A percentile compares a stretch with the other conserved stretches of the same genome.
phyloP scores from a whole-genome alignment of 345 rosid genomes.

The Theobroma cacao region DNA sequence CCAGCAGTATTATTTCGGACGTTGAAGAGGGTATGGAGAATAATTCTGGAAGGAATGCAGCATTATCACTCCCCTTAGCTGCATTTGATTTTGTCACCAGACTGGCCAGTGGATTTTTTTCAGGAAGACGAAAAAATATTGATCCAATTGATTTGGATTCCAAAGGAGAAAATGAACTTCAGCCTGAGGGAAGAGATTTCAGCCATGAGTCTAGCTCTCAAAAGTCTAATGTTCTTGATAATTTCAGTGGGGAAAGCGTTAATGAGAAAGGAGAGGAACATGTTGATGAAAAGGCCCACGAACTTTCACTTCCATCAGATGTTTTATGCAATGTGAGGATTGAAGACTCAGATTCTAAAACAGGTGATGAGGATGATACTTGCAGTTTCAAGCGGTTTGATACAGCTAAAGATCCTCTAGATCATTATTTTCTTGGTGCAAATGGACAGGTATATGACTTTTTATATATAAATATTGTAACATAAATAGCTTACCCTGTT shows the following conservation, averaged over 20 bases:
- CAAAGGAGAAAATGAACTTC: slow-evolving; percentile 41
- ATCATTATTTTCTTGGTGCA: slow-evolving; percentile 74
- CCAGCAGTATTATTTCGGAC: slow-evolving; percentile 36
- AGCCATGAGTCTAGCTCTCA: slow-evolving; percentile 43
- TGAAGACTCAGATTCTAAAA: slow-evolving; percentile 34
- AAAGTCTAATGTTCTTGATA: slow-evolving; percentile 36
- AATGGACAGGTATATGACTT: slow-evolving; percentile 56
- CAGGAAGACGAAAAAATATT: slow-evolving; percentile 56
- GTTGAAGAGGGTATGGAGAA: slow-evolving; percentile 37
- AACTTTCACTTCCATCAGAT: slow-evolving; percentile 35
- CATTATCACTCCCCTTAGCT: slow-evolving; percentile 80
- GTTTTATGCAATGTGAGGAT: slow-evolving; percentile 27
- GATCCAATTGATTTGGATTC: slow-evolving; percentile 46
- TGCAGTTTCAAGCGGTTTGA: slow-evolving; percentile 73
- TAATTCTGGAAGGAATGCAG: slow-evolving; percentile 62
- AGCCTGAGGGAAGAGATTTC: slow-evolving; percentile 36
- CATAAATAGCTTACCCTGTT: neutral
- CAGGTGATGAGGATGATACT: slow-evolving; percentile 33
- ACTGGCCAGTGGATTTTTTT: slow-evolving; percentile 82
- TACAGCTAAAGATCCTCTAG: slow-evolving; percentile 67
- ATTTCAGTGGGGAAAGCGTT: slow-evolving; percentile 30
- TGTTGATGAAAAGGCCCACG: slow-evolving; percentile 27
- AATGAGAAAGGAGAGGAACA: slow-evolving; percentile 29
- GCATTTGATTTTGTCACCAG: slow-evolving; percentile 84
- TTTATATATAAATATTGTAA: neutral